Base-by-base conservation (phyloP, 257 asterid species). In the Solanum virginianum region DNA sequence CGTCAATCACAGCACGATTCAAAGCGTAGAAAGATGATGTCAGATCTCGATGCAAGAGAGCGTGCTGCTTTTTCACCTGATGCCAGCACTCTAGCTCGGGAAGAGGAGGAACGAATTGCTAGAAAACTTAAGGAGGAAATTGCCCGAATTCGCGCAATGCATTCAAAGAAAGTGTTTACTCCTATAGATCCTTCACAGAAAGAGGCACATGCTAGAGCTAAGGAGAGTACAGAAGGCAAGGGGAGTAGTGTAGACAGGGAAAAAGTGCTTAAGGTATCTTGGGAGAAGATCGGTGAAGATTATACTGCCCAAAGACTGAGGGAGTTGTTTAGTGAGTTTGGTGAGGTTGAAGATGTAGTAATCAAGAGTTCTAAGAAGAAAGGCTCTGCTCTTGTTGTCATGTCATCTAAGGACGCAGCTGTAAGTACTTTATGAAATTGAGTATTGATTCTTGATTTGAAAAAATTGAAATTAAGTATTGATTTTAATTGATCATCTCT, bases 371-470 rank as follows among this genome's bases (percentile, higher is more conserved):
- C 93, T 53, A 96, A 91, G 92, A 94, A 91, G 91, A 96, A 90
- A 90, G 91, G 97, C 80, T 95, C 97, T 15, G 99, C 98, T 45
- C 95, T 96, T 86, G 91, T 96, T 63, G 97, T 90, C 17, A 96
- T 96, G 99, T 92, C 88, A 18, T 89, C 98, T 18, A 93, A 92
- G 88, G 98, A 91, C 66, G 95, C 88, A 57, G 97, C 91, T 57
- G 94, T 92, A 72, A 90, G 95, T 91, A 77, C 82, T 47, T 74
- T n/a, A 6, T 45, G 57, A 72, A 72, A 43, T 72, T 43, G 12
- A 43, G 56, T 72, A 20, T 24, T 54, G 32, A 22, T 68, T 43
- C 18, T 62, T 62, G 70, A 62, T 62, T 62, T 36, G 41, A 22
- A 11, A 24, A 5, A 49, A 62, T 1, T 15, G 81, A 72, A 72